Evolutionary conservation across 768 basidiomycete species (phyloP).

Genomic region (Phaeotremella skinneri): DNA sequence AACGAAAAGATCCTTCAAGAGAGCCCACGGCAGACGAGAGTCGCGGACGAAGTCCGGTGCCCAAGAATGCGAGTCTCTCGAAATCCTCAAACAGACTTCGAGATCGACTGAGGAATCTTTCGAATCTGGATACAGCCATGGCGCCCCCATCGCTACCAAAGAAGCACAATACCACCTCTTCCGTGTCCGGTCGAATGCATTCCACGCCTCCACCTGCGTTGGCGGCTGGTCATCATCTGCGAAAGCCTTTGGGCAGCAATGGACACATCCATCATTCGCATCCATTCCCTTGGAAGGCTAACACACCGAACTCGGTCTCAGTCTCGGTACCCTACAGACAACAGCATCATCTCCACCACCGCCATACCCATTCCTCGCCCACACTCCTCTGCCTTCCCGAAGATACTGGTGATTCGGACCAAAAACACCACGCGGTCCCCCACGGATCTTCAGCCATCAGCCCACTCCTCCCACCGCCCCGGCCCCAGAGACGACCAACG

Average conservation of each 20-base stretch:
- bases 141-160: too few relatives aligned
- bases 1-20: neutral
- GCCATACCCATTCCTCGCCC: conserved; percentile 26
- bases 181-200: neutral
- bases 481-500: conserved; percentile 17
- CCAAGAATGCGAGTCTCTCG: neutral
- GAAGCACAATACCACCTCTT: neutral
- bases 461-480: conserved; percentile 20
- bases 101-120: conserved; percentile 14
- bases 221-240: neutral
- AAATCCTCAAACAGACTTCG: conserved; percentile 3
- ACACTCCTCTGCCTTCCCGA: conserved; percentile 4
- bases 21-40: neutral
- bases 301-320: neutral
- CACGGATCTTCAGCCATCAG: conserved; percentile 12
- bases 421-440: conserved; percentile 1
- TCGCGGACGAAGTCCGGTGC: neutral
- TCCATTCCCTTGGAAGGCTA: conserved; percentile 7
- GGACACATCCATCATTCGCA: conserved; percentile 10
- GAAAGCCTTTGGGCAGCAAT: neutral
- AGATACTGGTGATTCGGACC: neutral
- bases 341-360: conserved; percentile 10
- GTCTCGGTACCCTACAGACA: too few relatives aligned
- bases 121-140: conserved; percentile 18
- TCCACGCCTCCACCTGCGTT: neutral